Conservation (phyloP, 169 alveolate species). For the Cryptosporidium sp. region DNA sequence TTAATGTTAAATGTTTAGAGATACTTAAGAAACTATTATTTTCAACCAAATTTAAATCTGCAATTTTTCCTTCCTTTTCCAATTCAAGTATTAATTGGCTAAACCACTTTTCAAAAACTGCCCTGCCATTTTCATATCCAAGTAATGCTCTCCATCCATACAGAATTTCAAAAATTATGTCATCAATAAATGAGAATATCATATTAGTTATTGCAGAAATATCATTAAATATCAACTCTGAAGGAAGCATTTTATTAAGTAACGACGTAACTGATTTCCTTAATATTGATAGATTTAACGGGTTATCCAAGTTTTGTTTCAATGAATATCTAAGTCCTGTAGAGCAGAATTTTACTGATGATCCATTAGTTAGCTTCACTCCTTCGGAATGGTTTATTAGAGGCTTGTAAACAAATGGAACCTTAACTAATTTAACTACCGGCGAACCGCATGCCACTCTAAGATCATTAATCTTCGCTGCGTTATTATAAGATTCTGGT, state of each 20-base stretch:
- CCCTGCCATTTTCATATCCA: conserved; percentile 35
- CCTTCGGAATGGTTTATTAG: conserved; percentile 12
- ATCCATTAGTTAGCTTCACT: background rate
- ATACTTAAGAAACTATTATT: background rate
- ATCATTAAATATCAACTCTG: background rate
- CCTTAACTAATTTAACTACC: conserved; percentile 53
- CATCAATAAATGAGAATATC: conserved; percentile 57
- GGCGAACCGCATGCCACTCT: conserved; percentile 36
- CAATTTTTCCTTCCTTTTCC: background rate
- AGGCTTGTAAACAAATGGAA: conserved; percentile 76
- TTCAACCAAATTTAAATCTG: background rate
- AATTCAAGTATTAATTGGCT: background rate
- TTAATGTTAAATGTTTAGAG: conserved; percentile 9
- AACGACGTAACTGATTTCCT: background rate
- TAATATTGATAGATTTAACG: background rate
- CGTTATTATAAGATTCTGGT: conserved; percentile 62
- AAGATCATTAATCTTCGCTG: conserved; percentile 53
- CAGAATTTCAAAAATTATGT: conserved; percentile 34
- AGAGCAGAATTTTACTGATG: conserved; percentile 33
- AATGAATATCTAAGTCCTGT: conserved; percentile 37
- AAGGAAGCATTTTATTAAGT: background rate
- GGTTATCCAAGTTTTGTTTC: conserved; percentile 29
- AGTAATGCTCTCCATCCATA: conserved; percentile 30
- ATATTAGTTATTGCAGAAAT: conserved; percentile 5
- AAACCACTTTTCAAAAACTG: conserved; percentile 52